Percentiles rank a stretch among this genome's conserved stretches.
phyloP scores from a whole-genome alignment of 108 stramenopile species.

The Nitzschia putrida region DNA sequence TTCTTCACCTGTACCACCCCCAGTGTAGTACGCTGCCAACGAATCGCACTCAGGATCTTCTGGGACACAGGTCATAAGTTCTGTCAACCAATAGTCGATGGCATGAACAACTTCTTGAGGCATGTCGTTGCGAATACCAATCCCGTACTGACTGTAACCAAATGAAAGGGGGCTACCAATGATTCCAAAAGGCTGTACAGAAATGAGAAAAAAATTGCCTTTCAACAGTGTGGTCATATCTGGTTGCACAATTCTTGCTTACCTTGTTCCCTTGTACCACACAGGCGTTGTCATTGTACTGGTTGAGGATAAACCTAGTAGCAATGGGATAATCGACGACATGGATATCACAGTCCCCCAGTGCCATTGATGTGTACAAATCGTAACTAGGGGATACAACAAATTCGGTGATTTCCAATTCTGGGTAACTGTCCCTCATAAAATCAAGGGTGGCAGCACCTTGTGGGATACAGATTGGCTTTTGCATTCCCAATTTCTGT shows the following conservation, averaged over 20 bases:
- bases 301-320: slow-evolving; percentile 21
- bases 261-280: slow-evolving; percentile 7
- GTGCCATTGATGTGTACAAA: slow-evolving; percentile 14
- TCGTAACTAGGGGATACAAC: not conserved
- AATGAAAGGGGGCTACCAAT: slow-evolving; percentile 33
- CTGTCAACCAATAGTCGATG: slow-evolving; percentile 34
- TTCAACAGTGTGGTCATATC: too few species aligned
- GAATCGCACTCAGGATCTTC: slow-evolving; percentile 18
- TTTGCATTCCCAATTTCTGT: slow-evolving; percentile 11
- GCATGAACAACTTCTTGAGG: slow-evolving; percentile 15
- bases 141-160: slow-evolving; percentile 41
- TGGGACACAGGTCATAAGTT: slow-evolving; percentile 33
- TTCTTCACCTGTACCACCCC: slow-evolving; percentile 35
- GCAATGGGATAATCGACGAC: slow-evolving; percentile 35
- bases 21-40: slow-evolving; percentile 23
- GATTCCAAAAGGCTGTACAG: slow-evolving; percentile 26
- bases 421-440: slow-evolving; percentile 24
- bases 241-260: too few species aligned
- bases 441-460: slow-evolving; percentile 14
- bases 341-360: slow-evolving; percentile 23
- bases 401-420: slow-evolving; percentile 12
- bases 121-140: slow-evolving; percentile 34
- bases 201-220: too few species aligned
- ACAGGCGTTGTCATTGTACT: slow-evolving; percentile 17
- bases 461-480: slow-evolving; percentile 12